phyloP scores from a whole-genome alignment of 768 basidiomycete species.

The Russula earlei region DNA sequence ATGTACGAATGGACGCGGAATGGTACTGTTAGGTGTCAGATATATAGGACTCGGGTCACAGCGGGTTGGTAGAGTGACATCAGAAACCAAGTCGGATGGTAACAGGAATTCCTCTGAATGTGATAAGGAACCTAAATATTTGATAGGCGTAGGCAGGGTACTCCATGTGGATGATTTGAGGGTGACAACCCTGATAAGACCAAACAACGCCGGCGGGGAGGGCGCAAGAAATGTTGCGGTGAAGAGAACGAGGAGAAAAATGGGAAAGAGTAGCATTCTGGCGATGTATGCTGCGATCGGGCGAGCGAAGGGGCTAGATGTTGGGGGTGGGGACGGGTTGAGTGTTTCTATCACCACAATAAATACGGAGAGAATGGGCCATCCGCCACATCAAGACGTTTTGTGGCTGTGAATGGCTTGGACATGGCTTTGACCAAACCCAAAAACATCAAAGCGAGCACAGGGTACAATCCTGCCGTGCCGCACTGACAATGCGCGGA shows the following conservation, averaged over 20 bases:
- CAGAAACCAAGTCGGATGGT: neutral
- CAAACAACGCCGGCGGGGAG: neutral
- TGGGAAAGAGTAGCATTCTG: constrained; percentile 7
- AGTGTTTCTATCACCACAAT: constrained; percentile 2
- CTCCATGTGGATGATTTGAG: neutral
- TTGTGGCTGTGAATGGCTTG: constrained; percentile 9
- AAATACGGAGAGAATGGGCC: neutral
- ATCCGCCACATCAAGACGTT: neutral
- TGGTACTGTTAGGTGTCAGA: neutral
- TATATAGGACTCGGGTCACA: neutral
- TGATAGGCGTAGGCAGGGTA: neutral
- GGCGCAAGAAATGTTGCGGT: constrained; percentile 6
- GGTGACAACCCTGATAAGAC: neutral
- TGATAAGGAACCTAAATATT: neutral
- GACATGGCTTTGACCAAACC: neutral
- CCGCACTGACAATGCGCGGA: neutral
- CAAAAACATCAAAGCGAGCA: neutral
- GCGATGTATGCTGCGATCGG: neutral
- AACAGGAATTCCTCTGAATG: neutral
- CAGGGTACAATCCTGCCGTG: neutral
- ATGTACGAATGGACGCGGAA: neutral
- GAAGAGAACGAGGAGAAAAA: constrained; percentile 8
- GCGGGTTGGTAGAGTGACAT: neutral
- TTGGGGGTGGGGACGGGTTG: neutral
- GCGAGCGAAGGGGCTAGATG: neutral